phyloP scores from a whole-genome alignment of 2,329 filamentous ascomycete species.

The Fusarium devonianum region DNA sequence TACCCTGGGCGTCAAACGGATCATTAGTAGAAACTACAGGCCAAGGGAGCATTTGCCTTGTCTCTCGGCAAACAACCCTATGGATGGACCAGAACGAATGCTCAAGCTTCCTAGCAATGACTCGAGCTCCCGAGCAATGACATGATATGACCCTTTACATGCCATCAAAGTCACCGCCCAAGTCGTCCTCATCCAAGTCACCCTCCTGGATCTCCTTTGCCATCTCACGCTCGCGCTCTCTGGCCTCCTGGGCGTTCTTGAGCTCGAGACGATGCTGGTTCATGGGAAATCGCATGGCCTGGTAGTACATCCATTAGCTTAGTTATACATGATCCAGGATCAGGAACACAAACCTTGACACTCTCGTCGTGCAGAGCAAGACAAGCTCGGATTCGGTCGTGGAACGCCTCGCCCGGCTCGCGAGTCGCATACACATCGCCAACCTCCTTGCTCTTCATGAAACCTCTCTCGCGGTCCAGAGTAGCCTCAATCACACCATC shows the following conservation, averaged over 20 bases:
- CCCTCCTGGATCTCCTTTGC: slow-evolving; percentile 99
- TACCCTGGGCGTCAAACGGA: slow-evolving; percentile 18
- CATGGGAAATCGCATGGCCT: slow-evolving; percentile 99
- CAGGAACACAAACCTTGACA: slow-evolving; percentile 76
- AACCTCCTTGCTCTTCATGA: slow-evolving; percentile 98
- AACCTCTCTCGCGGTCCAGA: slow-evolving; percentile 91
- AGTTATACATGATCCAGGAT: background rate
- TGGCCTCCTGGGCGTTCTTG: slow-evolving; percentile 98
- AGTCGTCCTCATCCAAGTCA: slow-evolving; percentile 95
- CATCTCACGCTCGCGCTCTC: slow-evolving; percentile 94
- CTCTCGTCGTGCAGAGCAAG: slow-evolving; percentile 94
- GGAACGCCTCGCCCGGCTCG: slow-evolving; percentile 96
- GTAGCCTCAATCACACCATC: slow-evolving; percentile 97
- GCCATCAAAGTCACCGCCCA: slow-evolving; percentile 93
- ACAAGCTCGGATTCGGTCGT: slow-evolving; percentile 93
- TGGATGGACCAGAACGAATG: slow-evolving; percentile 17
- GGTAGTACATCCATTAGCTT: slow-evolving; percentile 26
- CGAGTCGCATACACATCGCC: slow-evolving; percentile 95
- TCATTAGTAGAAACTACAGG: slow-evolving; percentile 34
- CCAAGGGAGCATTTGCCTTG: slow-evolving; percentile 22
- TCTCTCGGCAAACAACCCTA: slow-evolving; percentile 13
- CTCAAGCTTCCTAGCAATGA: slow-evolving; percentile 11
- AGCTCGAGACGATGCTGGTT: slow-evolving; percentile 97
- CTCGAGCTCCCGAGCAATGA: slow-evolving; percentile 15
- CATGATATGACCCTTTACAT: slow-evolving; percentile 66